Conservation (phyloP, 306 rosid species). For the Astragalus glycyphyllos region DNA sequence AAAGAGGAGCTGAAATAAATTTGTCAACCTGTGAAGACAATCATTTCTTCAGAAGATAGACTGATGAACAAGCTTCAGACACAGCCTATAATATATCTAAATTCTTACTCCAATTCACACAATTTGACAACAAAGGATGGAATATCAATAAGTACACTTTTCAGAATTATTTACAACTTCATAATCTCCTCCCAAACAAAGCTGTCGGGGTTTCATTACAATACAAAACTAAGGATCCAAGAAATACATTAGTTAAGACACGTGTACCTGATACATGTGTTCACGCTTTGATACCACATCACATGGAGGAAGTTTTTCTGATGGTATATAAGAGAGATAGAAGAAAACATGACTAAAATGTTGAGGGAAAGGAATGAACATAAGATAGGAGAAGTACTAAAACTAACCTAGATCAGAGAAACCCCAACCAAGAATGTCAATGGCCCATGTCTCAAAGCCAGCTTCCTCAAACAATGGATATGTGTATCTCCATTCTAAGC, state of each 20-base stretch:
- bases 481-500: constrained; percentile 93
- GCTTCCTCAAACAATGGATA: constrained; percentile 86
- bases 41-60: constrained; percentile 28
- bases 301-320: constrained; percentile 78
- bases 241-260: constrained; percentile 5
- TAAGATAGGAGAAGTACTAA: constrained; percentile 26
- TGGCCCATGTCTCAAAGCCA: constrained; percentile 90
- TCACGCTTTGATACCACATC: constrained; percentile 76
- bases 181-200: background rate
- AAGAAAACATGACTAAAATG: constrained; percentile 10
- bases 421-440: constrained; percentile 99
- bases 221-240: constrained; percentile 5
- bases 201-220: constrained; percentile 2
- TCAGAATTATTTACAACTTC: background rate
- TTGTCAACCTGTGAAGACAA: background rate
- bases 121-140: constrained; percentile 5
- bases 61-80: constrained; percentile 25
- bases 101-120: constrained; percentile 23
- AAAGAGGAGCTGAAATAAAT: constrained; percentile 15
- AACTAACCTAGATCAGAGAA: constrained; percentile 90
- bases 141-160: background rate
- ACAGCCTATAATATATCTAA: constrained; percentile 6
- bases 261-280: constrained; percentile 81
- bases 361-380: constrained; percentile 13
- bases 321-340: constrained; percentile 34